Evolutionary conservation across 345 rosid species (phyloP), one percentile per base, ranked within the genome.

Genomic region (Schrenkiella parvula): DNA sequence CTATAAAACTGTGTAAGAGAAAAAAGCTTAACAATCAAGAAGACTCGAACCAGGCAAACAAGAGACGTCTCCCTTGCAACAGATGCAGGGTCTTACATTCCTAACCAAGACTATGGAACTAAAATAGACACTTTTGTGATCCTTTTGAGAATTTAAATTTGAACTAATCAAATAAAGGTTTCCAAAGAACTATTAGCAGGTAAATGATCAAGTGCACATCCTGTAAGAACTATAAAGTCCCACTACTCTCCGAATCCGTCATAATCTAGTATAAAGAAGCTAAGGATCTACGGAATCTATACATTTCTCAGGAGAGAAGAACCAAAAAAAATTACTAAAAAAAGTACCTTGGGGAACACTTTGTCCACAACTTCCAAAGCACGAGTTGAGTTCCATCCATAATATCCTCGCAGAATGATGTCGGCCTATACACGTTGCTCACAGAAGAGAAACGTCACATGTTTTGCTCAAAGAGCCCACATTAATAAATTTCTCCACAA

Each of bases 351-450:
- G 8, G 98, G 98, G 50, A 95, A 92, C 13, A 92, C 81, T 77
- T 83, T 80, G 79, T 92, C 90, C 4, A 95, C 85, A 66, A 87
- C 89, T 74, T 87, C 73, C 47, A 92, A n/a, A 34, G 98, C 98
- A 34, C 97, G 99, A 58, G 86, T 71, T 3, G 99, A 89, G 75
- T 95, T 95, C 98, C 99, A 92, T 28, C 97, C 98, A 41, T 80
- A 85, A 64, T 95, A 95, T 8, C 99, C 99, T 66, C 97, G 81
- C 65, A 95, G 58, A 62, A 92, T 8, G 34, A 95, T 79, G 78
- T 95, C 99, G 28, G 98, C 99, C 99, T 95, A 68, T 31, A 65
- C 55, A 46, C 75, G 47, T 68, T 61, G 29, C 53, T 34, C 37
- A 54, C 38, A 43, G 0, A 21, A 28, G 37, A 59, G 29, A 41